phyloP scores from a whole-genome alignment of 1,139 yeast genomes.

The Scheffersomyces cryptocercus region DNA sequence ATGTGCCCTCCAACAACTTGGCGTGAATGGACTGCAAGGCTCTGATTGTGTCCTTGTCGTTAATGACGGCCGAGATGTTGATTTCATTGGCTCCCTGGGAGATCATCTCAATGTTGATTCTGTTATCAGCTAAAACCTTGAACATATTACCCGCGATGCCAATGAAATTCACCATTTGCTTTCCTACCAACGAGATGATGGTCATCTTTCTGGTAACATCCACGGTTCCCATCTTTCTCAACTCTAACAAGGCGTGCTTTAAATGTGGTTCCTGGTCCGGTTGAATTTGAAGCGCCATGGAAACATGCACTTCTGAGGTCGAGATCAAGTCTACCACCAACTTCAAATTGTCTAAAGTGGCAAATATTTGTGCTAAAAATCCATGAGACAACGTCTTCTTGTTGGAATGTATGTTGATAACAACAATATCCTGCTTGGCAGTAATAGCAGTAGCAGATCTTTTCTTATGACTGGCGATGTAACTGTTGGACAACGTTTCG shows the following conservation, averaged over 20 bases:
- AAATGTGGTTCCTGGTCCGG: slow-evolving; percentile 58
- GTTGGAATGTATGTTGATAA: slow-evolving; percentile 89
- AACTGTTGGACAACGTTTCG: slow-evolving; percentile 48
- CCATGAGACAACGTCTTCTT: slow-evolving; percentile 93
- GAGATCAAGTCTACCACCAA: slow-evolving; percentile 94
- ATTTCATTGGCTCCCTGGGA: slow-evolving; percentile 98
- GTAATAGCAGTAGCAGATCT: slow-evolving; percentile 97
- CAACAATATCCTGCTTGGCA: slow-evolving; percentile 89
- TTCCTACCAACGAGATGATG: slow-evolving; percentile 91
- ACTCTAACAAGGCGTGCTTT: slow-evolving; percentile 71
- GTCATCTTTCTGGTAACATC: slow-evolving; percentile 88
- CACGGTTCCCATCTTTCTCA: slow-evolving; percentile 80
- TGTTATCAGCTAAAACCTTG: slow-evolving; percentile 88
- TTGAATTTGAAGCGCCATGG: slow-evolving; percentile 91
- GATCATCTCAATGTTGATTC: slow-evolving; percentile 94
- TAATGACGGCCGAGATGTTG: slow-evolving; percentile 92
- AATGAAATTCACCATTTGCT: slow-evolving; percentile 93
- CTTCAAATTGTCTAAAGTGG: slow-evolving; percentile 79
- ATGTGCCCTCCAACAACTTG: slow-evolving; percentile 57
- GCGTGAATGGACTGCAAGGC: slow-evolving; percentile 88
- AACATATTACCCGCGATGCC: slow-evolving; percentile 99
- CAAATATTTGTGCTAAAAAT: slow-evolving; percentile 85
- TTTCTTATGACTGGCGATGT: slow-evolving; percentile 51
- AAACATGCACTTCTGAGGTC: slow-evolving; percentile 95
- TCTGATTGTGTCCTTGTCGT: slow-evolving; percentile 76